Conservation (phyloP, 345 rosid species). For the Litchi chinensis region DNA sequence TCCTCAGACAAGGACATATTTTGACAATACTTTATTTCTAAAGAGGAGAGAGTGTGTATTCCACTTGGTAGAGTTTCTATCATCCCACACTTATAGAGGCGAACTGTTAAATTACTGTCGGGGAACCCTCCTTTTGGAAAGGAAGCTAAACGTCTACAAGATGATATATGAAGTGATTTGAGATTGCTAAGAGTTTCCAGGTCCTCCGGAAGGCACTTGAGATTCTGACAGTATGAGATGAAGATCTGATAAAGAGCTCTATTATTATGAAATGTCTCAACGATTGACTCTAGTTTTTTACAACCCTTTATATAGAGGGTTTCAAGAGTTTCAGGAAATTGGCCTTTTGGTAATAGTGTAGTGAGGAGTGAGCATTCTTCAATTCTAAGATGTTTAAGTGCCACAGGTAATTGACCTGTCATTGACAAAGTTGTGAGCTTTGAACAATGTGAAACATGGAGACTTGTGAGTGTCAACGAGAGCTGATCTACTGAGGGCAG, state of each 20-base stretch:
- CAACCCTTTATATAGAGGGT: neutral
- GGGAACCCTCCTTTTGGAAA: neutral
- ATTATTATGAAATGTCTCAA: neutral
- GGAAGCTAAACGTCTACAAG: neutral
- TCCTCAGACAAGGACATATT: neutral
- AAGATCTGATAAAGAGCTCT: neutral
- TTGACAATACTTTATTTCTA: neutral
- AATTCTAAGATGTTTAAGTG: neutral
- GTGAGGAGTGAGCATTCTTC: neutral
- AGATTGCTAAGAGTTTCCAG: neutral
- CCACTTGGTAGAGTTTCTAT: neutral
- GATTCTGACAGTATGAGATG: neutral
- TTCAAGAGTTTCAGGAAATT: neutral
- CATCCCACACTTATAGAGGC: neutral
- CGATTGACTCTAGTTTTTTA: neutral
- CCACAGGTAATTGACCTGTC: neutral
- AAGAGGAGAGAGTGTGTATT: neutral
- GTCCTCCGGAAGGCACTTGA: neutral
- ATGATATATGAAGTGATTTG: neutral
- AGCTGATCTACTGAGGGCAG: neutral
- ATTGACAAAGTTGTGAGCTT: neutral
- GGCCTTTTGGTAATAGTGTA: neutral
- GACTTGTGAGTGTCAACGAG: neutral
- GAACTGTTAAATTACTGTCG: neutral
- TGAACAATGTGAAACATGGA: neutral